Conservation (phyloP, 805 yeast genomes). For the Brettanomyces bruxellensis region DNA sequence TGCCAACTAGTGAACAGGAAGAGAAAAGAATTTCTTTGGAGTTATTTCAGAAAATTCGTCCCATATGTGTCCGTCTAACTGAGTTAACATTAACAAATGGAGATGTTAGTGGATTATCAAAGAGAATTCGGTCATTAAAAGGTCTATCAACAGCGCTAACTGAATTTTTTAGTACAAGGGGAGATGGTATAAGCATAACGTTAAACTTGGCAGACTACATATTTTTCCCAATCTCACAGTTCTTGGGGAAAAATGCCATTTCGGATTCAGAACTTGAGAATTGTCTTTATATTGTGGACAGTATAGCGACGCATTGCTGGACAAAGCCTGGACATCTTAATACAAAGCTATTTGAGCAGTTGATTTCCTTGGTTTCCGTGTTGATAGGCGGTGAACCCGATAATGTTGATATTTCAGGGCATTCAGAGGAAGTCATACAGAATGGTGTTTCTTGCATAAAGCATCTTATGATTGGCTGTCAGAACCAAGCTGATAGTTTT, state of each 20-base stretch:
- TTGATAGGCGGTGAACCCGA: slow-evolving; percentile 39
- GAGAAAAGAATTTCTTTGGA: no score
- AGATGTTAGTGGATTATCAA: no score
- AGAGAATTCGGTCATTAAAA: no score
- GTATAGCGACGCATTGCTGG: slow-evolving; percentile 44
- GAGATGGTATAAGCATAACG: slow-evolving; percentile 15
- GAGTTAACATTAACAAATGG: no score
- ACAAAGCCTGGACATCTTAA: slow-evolving; percentile 26
- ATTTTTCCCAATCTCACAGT: slow-evolving; percentile 48
- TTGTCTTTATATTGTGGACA: slow-evolving; percentile 33
- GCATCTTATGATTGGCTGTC: slow-evolving; percentile 24
- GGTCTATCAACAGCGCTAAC: no score
- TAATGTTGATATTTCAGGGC: slow-evolving; percentile 15
- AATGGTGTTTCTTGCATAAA: slow-evolving; percentile 28
- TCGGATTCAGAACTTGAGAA: slow-evolving; percentile 38
- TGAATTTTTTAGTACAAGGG: no score
- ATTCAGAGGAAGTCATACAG: slow-evolving; percentile 28
- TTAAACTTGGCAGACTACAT: slow-evolving; percentile 48
- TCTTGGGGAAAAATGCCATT: slow-evolving; percentile 38
- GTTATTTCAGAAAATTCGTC: no score
- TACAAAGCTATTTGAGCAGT: slow-evolving; percentile 31
- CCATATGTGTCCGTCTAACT: no score
- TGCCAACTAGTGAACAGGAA: no score
- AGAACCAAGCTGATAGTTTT: slow-evolving; percentile 18
- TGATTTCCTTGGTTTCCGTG: slow-evolving; percentile 37